These are phyloP conservation scores for Hyaloscypha finlandica DNA, from an alignment of 495 filamentous ascomycete genomes.

Conservation along the genomic window DNA sequence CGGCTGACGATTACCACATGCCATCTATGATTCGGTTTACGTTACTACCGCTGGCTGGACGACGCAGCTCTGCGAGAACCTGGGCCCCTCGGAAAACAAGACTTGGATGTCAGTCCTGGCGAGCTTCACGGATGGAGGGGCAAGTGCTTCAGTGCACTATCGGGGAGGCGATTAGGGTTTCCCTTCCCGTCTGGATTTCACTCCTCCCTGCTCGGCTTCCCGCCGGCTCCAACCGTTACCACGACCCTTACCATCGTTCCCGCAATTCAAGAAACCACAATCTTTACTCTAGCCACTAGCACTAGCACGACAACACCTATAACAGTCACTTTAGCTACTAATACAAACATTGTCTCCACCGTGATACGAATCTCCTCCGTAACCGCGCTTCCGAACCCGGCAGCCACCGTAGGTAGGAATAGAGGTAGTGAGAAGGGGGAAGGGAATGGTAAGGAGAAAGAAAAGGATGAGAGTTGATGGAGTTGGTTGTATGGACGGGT, in stretches of 20 bases:
- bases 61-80: neutral
- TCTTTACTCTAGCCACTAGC: neutral
- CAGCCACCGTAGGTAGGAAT: neutral
- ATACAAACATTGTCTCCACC: neutral
- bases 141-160: neutral
- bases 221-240: neutral
- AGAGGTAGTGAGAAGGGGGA: neutral
- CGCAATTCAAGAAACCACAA: neutral
- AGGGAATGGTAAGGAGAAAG: neutral
- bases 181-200: too few species aligned
- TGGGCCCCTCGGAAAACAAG: neutral
- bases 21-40: neutral
- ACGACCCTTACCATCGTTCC: neutral
- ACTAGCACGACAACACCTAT: neutral
- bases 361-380: neutral
- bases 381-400: neutral
- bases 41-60: neutral
- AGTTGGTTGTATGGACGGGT: slow-evolving; percentile 11
- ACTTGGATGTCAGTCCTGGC: slow-evolving; percentile 19
- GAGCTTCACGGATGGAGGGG: neutral
- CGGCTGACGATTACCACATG: neutral
- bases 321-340: neutral
- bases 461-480: slow-evolving; percentile 13
- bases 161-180: neutral
- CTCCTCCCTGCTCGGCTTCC: neutral